Evolutionary conservation across 2,329 filamentous ascomycete species (phyloP), one percentile per base, ranked within the genome.

Genomic region (Pestalotiopsis sp.): DNA sequence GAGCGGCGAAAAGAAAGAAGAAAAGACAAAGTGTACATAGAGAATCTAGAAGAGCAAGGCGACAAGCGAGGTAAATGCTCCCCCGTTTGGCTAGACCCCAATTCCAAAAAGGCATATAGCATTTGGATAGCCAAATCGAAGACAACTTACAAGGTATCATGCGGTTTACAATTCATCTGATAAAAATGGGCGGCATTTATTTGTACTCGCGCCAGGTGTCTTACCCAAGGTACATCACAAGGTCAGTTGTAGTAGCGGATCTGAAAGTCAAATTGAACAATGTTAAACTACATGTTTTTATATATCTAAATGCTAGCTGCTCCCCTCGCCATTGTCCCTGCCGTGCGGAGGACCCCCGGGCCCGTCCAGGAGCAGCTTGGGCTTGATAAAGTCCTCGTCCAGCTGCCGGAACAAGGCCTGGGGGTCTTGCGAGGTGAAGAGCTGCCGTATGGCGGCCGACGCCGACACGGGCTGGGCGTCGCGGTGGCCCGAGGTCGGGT

Each of bases 311-410:
- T 65, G 75, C 76, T n/a, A 73, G 72, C 59, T 62, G 4, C 74
- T 69, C 52, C 71, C 74, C 55, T 77, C 75, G 11, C 72, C 75
- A 60, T 79, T 72, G n/a, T 73, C 73, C 64, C 72, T 71, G 12
- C 76, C 23, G 20, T 27, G 25, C 9, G 57, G 45, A n/a, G 62
- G 31, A 36, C 31, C 66, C 4, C 68, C 66, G 17, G 69, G 62
- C 6, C 91, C 92, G 81, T 98, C 95, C 23, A 98, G 86, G 72
- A 98, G 81, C 67, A 98, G 82, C 77, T 91, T 93, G 20, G 95
- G 95, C 84, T 98, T 98, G 80, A 98, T 95, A 79, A 94, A 98
- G 70, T 95, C 94, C 80, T 99, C 96, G 79, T 99, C 96, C 69
- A 99, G 84, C 81, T 97, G 95, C 73, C 91, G 91, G 80, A 99